These are phyloP conservation scores for Rhodotorula diobovata DNA, from an alignment of 768 basidiomycete genomes.

Conservation along the genomic window DNA sequence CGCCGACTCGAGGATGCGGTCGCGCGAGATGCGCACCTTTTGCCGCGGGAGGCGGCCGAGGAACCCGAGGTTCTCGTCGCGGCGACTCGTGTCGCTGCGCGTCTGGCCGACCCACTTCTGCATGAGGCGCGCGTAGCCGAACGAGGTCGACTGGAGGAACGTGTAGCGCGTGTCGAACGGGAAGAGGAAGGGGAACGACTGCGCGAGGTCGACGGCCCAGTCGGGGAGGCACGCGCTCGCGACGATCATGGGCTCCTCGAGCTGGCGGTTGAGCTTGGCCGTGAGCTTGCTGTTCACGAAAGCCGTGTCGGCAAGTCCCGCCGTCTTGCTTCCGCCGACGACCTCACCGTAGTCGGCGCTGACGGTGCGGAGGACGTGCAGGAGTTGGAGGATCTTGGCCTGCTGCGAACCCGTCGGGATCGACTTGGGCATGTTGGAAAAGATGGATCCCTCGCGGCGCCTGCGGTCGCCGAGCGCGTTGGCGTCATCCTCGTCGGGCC, in stretches of 20 bases:
- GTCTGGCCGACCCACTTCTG: slow-evolving; percentile 85
- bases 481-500: slow-evolving; percentile 26
- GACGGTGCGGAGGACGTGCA: slow-evolving; percentile 78
- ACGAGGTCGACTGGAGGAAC: slow-evolving; percentile 94
- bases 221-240: slow-evolving; percentile 95
- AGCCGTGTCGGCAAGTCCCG: slow-evolving; percentile 63
- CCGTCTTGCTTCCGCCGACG: not conserved
- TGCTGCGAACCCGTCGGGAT: slow-evolving; percentile 78
- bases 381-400: slow-evolving; percentile 81
- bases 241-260: slow-evolving; percentile 98
- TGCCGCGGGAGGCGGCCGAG: slow-evolving; percentile 87
- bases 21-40: slow-evolving; percentile 92
- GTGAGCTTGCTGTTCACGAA: slow-evolving; percentile 98
- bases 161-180: slow-evolving; percentile 96
- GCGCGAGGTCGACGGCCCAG: slow-evolving; percentile 92
- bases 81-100: slow-evolving; percentile 63
- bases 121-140: slow-evolving; percentile 92
- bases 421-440: slow-evolving; percentile 66
- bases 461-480: slow-evolving; percentile 20
- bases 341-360: slow-evolving; percentile 53
- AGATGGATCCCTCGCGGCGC: slow-evolving; percentile 52
- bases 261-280: slow-evolving; percentile 91
- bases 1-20: slow-evolving; percentile 89
- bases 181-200: slow-evolving; percentile 97
- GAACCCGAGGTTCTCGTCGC: slow-evolving; percentile 87